Evolutionary conservation across 495 filamentous ascomycete genomes (phyloP).

Genomic region (Aspergillus haitiensis): DNA sequence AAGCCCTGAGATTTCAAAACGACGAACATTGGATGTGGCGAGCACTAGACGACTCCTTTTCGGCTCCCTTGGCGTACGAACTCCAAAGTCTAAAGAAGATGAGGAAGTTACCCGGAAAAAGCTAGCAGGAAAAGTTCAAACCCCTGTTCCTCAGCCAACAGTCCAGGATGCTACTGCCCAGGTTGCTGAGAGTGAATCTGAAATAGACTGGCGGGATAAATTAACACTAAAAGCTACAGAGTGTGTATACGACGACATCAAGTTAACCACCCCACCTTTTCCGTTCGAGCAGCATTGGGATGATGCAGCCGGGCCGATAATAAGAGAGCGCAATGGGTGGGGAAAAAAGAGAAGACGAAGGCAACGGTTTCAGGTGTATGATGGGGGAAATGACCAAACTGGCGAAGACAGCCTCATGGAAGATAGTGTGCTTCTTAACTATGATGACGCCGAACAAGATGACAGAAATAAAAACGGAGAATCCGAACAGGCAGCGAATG

Average conservation of each 20-base stretch:
- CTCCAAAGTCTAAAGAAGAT: constrained; percentile 66
- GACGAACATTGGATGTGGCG: constrained; percentile 59
- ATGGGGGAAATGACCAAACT: constrained; percentile 36
- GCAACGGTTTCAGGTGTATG: constrained; percentile 51
- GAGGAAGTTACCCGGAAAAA: constrained; percentile 61
- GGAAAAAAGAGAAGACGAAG: constrained; percentile 59
- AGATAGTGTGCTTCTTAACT: constrained; percentile 49
- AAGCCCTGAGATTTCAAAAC: constrained; percentile 27
- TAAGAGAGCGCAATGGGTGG: constrained; percentile 38
- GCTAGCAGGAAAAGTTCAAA: constrained; percentile 42
- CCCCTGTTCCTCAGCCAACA: constrained; percentile 25
- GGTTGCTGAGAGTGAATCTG: constrained; percentile 27
- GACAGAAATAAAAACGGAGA: constrained; percentile 14
- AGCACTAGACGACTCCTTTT: constrained; percentile 69
- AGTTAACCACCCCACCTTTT: constrained; percentile 78
- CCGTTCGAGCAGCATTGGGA: constrained; percentile 92
- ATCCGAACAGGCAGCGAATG: constrained; percentile 6
- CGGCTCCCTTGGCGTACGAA: constrained; percentile 67
- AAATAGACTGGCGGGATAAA: constrained; percentile 68
- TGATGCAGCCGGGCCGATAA: constrained; percentile 59
- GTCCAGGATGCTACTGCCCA: constrained; percentile 21
- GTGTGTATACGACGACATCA: constrained; percentile 71
- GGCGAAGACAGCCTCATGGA: constrained; percentile 30
- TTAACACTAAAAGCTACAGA: constrained; percentile 76
- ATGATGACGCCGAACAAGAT: constrained; percentile 46